These are phyloP conservation scores for Centella asiatica DNA, from an alignment of 129 eudicot species.

Conservation along the genomic window DNA sequence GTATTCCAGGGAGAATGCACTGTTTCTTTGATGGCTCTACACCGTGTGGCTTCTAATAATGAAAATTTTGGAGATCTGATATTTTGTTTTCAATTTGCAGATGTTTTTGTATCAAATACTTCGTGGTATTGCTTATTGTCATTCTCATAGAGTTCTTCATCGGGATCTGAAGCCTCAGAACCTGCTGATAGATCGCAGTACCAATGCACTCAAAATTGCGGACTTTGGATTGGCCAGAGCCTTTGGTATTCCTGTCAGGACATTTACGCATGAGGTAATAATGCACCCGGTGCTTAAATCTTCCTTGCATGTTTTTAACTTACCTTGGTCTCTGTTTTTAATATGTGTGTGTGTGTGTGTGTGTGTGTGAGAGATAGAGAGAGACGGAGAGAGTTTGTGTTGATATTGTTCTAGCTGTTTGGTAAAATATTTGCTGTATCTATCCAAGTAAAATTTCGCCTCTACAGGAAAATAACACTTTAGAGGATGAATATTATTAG, in stretches of 20 bases:
- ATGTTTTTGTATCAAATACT: conserved; percentile 85
- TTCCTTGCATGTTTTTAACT: neutral
- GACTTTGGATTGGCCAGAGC: conserved; percentile 99
- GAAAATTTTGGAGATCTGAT: conserved; percentile 5
- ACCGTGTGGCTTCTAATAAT: neutral
- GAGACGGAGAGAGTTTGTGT: too few species aligned
- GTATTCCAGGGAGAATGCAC: too few species aligned
- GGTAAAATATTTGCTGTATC: too few species aligned
- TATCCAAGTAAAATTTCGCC: too few species aligned
- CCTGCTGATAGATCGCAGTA: conserved; percentile 85
- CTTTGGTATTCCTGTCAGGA: conserved; percentile 91
- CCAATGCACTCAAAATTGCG: conserved; percentile 88
- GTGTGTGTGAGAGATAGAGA: too few species aligned
- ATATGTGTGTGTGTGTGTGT: too few species aligned
- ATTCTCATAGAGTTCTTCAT: conserved; percentile 92
- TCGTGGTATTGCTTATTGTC: conserved; percentile 94
- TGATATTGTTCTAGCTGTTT: too few species aligned
- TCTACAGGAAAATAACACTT: too few species aligned
- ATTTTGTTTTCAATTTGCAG: conserved; percentile 32
- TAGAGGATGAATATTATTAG: too few species aligned
- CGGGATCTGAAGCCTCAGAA: conserved; percentile 97
- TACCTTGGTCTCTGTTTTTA: neutral
- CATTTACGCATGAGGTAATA: conserved; percentile 91
- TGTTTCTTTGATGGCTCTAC: neutral
- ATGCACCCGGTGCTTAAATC: neutral